These are phyloP conservation scores for Citrullus mucosospermus DNA, from an alignment of 306 rosid genomes.

Conservation along the genomic window DNA sequence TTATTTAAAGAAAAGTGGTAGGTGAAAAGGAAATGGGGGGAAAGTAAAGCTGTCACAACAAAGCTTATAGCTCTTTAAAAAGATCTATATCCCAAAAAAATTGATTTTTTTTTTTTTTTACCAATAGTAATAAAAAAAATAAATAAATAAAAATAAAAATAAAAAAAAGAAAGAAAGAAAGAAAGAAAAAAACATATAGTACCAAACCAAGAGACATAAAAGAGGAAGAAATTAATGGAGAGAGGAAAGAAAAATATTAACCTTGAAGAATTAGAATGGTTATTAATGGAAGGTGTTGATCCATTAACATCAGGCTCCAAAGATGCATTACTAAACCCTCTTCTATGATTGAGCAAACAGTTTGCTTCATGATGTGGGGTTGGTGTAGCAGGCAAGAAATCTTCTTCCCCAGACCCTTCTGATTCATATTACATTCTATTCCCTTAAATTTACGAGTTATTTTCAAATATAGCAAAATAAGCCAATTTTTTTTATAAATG, in stretches of 20 bases:
- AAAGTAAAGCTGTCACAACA: constrained; percentile 1
- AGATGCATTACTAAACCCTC: constrained; percentile 22
- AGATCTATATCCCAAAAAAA: not conserved
- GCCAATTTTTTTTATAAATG: too few relatives aligned
- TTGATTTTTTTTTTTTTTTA: not conserved
- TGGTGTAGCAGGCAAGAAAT: constrained; percentile 40
- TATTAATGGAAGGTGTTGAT: constrained; percentile 31
- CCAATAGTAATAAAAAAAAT: not conserved
- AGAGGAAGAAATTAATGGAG: not conserved
- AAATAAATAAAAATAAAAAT: too few relatives aligned
- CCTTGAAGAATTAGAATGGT: constrained; percentile 48
- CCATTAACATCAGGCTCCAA: constrained; percentile 31
- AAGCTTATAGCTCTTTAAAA: not conserved
- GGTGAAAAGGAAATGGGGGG: not conserved
- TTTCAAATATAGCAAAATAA: too few relatives aligned
- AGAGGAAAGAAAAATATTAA: not conserved
- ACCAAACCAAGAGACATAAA: not conserved
- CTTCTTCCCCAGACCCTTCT: constrained; percentile 79
- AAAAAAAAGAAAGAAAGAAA: not conserved
- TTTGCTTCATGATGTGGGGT: constrained; percentile 28
- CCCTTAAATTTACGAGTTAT: too few relatives aligned
- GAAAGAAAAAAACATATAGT: not conserved
- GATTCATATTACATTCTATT: not conserved
- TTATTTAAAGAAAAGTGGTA: not conserved
- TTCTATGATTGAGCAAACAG: constrained; percentile 32